phyloP scores from a whole-genome alignment of 78 protist genomes.

The Isochrysis galbana region DNA sequence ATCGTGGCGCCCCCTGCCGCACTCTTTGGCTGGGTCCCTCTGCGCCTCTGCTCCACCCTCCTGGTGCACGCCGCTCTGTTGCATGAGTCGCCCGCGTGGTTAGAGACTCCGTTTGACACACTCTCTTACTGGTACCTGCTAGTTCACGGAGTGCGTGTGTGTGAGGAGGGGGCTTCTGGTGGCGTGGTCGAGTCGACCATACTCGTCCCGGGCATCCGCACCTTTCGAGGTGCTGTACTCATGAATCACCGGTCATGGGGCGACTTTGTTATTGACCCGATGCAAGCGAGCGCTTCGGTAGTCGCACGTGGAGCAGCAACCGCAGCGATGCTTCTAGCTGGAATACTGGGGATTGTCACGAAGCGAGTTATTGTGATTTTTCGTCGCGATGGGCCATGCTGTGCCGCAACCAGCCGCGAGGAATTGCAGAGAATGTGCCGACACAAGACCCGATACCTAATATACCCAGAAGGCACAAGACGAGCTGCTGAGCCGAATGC shows the following conservation, averaged over 20 bases:
- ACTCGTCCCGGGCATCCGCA: background rate
- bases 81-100: too few relatives aligned
- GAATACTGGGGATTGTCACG: background rate
- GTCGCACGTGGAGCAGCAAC: background rate
- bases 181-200: too few relatives aligned
- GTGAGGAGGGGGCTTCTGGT: too few relatives aligned
- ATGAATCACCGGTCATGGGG: background rate
- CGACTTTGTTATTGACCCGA: background rate
- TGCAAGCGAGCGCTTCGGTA: background rate
- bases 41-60: too few relatives aligned
- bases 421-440: background rate
- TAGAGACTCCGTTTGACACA: too few relatives aligned
- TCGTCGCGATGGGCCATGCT: background rate
- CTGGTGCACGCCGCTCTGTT: too few relatives aligned
- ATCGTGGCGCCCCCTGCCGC: too few relatives aligned
- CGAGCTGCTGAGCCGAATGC: background rate
- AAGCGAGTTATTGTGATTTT: background rate
- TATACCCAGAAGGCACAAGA: background rate
- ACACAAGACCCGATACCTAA: background rate
- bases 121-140: too few relatives aligned
- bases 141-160: too few relatives aligned
- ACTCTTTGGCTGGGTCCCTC: too few relatives aligned
- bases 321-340: background rate
- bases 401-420: background rate
- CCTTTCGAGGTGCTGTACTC: background rate